A percentile compares a stretch with the other conserved stretches of the same genome.
Conservation (phyloP, 2,329 filamentous ascomycete species). For the Pyrenochaeta sp. region DNA sequence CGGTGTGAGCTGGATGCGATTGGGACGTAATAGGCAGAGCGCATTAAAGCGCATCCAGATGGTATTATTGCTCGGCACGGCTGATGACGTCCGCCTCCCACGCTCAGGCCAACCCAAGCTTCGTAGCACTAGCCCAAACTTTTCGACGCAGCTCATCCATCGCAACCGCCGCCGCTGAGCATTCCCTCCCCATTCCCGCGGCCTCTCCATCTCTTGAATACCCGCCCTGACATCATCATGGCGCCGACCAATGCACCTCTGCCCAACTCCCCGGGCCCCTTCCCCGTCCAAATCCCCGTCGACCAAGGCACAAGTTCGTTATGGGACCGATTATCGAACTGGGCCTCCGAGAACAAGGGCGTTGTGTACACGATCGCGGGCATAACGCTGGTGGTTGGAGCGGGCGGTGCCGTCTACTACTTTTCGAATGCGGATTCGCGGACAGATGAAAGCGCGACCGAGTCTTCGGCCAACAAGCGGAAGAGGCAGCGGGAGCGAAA, state of each 20-base stretch:
- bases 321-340: slow-evolving; percentile 89
- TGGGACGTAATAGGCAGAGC: too few relatives aligned
- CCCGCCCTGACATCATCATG: slow-evolving; percentile 30
- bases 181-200: slow-evolving; percentile 4
- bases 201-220: slow-evolving; percentile 12
- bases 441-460: slow-evolving; percentile 49
- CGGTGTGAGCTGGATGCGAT: too few relatives aligned
- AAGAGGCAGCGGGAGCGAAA: slow-evolving; percentile 88
- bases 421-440: slow-evolving; percentile 63
- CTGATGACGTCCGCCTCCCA: slow-evolving; percentile 21
- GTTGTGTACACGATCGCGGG: slow-evolving; percentile 96
- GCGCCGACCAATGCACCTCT: slow-evolving; percentile 38
- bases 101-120: slow-evolving; percentile 21
- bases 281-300: slow-evolving; percentile 47
- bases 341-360: slow-evolving; percentile 95
- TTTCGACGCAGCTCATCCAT: slow-evolving; percentile 14
- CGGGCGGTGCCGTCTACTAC: slow-evolving; percentile 93
- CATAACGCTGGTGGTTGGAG: slow-evolving; percentile 88
- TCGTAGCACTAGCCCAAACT: slow-evolving; percentile 17
- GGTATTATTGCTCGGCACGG: slow-evolving; percentile 1
- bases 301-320: slow-evolving; percentile 69
- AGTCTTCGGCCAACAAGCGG: slow-evolving; percentile 63
- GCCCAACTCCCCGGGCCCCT: slow-evolving; percentile 44
- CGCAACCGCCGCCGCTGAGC: slow-evolving; percentile 29
- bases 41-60: too few relatives aligned